These are phyloP conservation scores for Coemansia sp. DNA, from an alignment of 192 early-diverging fungal species.

Conservation along the genomic window DNA sequence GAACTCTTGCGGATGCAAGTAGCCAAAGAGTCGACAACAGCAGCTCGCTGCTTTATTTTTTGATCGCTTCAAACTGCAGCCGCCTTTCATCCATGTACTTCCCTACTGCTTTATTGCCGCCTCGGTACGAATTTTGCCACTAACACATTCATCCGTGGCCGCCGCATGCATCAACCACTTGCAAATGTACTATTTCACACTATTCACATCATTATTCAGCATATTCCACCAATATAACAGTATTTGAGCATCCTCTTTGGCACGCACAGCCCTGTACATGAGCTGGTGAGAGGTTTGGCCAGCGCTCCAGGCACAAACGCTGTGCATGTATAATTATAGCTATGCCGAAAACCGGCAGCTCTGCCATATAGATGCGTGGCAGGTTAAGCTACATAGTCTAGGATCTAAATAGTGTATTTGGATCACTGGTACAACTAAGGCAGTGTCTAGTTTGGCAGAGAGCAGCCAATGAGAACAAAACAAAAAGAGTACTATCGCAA, in stretches of 20 bases:
- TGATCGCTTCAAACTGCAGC: background rate
- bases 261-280: no score
- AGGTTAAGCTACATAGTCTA: no score
- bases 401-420: slow-evolving; percentile 11
- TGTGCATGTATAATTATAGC: no score
- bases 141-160: background rate
- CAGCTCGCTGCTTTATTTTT: background rate
- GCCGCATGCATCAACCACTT: background rate
- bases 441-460: background rate
- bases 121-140: background rate
- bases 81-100: background rate
- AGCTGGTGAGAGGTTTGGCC: no score
- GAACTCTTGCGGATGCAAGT: slow-evolving; percentile 32
- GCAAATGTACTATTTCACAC: background rate
- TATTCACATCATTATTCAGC: background rate
- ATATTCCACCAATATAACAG: background rate
- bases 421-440: slow-evolving; percentile 3
- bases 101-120: background rate
- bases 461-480: background rate
- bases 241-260: background rate
- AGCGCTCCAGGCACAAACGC: no score
- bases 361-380: no score
- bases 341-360: no score
- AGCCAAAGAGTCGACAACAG: background rate
- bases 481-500: background rate